Conservation (phyloP, 108 stramenopile species). For the Schizochytrium sp. region DNA sequence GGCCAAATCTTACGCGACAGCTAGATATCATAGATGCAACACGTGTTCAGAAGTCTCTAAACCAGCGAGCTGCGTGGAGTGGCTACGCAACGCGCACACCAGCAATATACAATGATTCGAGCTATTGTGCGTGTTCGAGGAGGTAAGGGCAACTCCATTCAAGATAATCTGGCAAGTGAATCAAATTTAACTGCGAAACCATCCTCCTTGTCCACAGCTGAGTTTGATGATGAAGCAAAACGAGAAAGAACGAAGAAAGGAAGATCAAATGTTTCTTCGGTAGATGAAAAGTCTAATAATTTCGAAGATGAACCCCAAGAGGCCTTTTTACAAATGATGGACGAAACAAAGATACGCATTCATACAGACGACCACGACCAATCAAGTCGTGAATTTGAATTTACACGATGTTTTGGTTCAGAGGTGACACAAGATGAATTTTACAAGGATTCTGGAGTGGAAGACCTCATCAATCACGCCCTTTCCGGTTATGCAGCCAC, state of each 20-base stretch:
- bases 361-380: not conserved
- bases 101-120: not conserved
- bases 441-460: not conserved
- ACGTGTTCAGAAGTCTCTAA: too few relatives aligned
- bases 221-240: too few relatives aligned
- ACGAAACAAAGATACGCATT: not conserved
- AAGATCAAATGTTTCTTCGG: not conserved
- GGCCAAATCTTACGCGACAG: too few relatives aligned
- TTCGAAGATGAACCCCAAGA: not conserved
- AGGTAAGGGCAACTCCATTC: not conserved
- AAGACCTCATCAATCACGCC: not conserved
- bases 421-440: not conserved
- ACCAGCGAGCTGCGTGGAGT: not conserved
- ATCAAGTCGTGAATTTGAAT: not conserved
- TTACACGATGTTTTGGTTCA: not conserved
- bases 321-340: not conserved
- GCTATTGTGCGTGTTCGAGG: constrained; percentile 11
- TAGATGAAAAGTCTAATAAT: not conserved
- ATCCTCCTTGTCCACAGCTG: too few relatives aligned
- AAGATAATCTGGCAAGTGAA: not conserved
- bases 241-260: not conserved
- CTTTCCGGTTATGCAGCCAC: constrained; percentile 52
- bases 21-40: too few relatives aligned
- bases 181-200: not conserved
- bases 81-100: not conserved